Percentiles rank a stretch among this genome's conserved stretches.
phyloP scores from a whole-genome alignment of 2,329 filamentous ascomycete genomes.

The Daldinia sp. region DNA sequence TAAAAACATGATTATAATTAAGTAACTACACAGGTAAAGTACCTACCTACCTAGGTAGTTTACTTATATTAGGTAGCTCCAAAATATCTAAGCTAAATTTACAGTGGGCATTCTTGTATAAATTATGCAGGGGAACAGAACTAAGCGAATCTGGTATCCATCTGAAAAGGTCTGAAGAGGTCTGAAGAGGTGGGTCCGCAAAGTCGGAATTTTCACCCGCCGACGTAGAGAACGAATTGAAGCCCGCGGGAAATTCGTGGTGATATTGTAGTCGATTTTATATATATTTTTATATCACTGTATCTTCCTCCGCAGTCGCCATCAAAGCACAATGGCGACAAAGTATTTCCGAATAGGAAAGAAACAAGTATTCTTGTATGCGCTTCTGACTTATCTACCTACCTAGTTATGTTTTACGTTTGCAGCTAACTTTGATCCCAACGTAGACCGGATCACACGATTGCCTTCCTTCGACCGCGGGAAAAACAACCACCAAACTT shows the following conservation, averaged over 20 bases:
- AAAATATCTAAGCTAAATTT: not conserved
- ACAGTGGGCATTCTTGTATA: not conserved
- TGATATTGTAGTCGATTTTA: conserved; percentile 17
- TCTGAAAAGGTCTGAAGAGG: not conserved
- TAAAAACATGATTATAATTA: not conserved
- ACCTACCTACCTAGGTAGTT: no score
- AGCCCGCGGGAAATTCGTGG: conserved; percentile 13
- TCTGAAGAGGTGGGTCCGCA: not conserved
- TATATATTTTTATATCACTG: not conserved
- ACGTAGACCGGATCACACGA: conserved; percentile 80
- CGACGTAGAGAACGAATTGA: conserved; percentile 11
- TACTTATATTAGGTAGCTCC: not conserved
- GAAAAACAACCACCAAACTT: conserved; percentile 78
- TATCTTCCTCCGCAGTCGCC: conserved; percentile 3
- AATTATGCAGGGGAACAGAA: not conserved
- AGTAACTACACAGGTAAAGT: not conserved
- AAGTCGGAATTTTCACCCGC: conserved; percentile 40
- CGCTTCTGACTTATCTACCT: not conserved
- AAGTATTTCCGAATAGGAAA: conserved; percentile 47
- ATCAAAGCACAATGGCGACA: conserved; percentile 39
- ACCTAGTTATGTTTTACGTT: not conserved
- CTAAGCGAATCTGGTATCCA: not conserved
- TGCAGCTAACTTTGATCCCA: conserved; percentile 15
- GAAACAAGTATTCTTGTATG: conserved; percentile 53
- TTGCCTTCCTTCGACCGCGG: conserved; percentile 80